phyloP scores from a whole-genome alignment of 148 eudicot species.

The Nepenthes gracilis region DNA sequence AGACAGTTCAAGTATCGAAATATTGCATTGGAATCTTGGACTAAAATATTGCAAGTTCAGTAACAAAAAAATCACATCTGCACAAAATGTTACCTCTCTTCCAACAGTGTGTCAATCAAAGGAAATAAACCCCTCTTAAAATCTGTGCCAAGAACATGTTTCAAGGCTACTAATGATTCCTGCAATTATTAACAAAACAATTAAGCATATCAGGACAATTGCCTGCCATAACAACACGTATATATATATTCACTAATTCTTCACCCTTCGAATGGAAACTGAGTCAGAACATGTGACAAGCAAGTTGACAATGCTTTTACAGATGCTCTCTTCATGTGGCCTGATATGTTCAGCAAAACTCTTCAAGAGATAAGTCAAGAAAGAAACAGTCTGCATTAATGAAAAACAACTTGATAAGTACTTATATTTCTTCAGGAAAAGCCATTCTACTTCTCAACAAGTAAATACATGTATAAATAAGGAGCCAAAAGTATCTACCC shows the following conservation, averaged over 20 bases:
- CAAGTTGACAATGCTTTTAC: constrained; percentile 94
- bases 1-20: no score
- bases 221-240: background rate
- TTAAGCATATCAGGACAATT: background rate
- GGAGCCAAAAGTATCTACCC: no score
- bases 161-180: constrained; percentile 88
- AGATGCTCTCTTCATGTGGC: constrained; percentile 95
- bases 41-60: background rate
- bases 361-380: constrained; percentile 91
- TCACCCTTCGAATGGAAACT: constrained; percentile 86
- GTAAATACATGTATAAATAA: no score
- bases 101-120: constrained; percentile 81
- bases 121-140: constrained; percentile 95
- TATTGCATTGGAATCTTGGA: background rate
- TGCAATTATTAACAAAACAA: constrained; percentile 12
- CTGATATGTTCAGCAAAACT: constrained; percentile 85
- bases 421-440: no score
- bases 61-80: background rate
- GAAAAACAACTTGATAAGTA: background rate
- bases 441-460: no score
- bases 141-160: constrained; percentile 95
- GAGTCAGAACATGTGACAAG: constrained; percentile 98
- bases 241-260: background rate
- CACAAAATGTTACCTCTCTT: constrained; percentile 58
- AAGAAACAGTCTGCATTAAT: constrained; percentile 82